phyloP scores from a whole-genome alignment of 257 asterid species.

The Scutellaria minor region DNA sequence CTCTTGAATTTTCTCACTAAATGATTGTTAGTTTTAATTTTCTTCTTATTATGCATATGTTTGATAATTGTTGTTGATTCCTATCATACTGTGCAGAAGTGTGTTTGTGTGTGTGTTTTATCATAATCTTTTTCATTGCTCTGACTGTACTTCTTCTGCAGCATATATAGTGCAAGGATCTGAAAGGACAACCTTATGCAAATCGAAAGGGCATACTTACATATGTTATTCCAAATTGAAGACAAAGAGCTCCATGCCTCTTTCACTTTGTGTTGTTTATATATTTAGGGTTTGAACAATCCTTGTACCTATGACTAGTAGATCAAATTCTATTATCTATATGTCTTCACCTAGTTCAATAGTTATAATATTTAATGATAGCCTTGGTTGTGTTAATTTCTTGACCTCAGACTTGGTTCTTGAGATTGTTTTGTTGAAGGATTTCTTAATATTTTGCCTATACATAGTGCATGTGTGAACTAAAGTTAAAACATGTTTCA shows the following conservation, averaged over 20 bases:
- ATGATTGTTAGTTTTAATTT: background rate
- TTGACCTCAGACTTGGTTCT: background rate
- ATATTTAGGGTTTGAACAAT: conserved; percentile 1
- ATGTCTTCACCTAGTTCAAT: too few species aligned
- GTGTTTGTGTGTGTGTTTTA: too few species aligned
- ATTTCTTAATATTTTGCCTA: background rate
- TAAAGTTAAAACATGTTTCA: conserved; percentile 24
- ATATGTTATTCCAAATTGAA: conserved; percentile 4
- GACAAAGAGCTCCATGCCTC: background rate
- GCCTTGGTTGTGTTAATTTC: too few species aligned
- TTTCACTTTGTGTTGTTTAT: background rate
- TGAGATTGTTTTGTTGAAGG: background rate
- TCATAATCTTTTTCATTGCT: too few species aligned
- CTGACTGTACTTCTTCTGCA: too few species aligned
- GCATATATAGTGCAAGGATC: conserved; percentile 6
- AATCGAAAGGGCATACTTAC: background rate
- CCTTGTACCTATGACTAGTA: background rate
- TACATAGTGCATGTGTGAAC: background rate
- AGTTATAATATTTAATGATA: too few species aligned
- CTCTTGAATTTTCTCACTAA: too few species aligned
- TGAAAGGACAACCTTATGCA: conserved; percentile 17
- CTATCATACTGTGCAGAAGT: too few species aligned
- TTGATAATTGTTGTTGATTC: too few species aligned
- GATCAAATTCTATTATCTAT: too few species aligned
- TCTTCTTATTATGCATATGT: too few species aligned